Evolutionary conservation across 2,329 filamentous ascomycete species (phyloP).

Genomic region (Canariomyces notabilis): DNA sequence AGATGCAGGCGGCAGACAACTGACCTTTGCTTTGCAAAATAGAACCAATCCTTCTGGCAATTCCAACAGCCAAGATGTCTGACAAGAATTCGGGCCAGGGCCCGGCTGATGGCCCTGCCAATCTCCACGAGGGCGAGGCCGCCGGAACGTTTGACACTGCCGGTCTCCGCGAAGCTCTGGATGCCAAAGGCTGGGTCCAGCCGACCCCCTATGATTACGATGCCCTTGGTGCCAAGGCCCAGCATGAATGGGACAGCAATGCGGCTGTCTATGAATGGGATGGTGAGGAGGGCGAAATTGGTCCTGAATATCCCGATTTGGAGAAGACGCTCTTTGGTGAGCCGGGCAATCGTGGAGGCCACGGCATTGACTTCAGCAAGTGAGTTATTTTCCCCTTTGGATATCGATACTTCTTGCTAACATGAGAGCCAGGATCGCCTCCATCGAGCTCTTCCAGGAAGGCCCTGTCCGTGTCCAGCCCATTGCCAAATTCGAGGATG

Average conservation of each 20-base stretch:
- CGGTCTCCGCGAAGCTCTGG: slow-evolving; percentile 26
- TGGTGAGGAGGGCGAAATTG: slow-evolving; percentile 82
- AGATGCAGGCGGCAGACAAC: too few species aligned
- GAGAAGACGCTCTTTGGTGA: slow-evolving; percentile 71
- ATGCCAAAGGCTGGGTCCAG: slow-evolving; percentile 40
- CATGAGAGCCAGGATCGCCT: slow-evolving; percentile 41
- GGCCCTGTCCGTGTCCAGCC: slow-evolving; percentile 48
- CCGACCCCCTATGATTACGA: slow-evolving; percentile 47
- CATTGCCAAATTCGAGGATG: slow-evolving; percentile 60
- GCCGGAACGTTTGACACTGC: slow-evolving; percentile 13
- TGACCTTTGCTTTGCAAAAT: neutral
- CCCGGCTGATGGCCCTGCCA: neutral
- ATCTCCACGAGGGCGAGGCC: neutral
- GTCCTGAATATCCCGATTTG: slow-evolving; percentile 62
- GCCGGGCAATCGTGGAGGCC: slow-evolving; percentile 44
- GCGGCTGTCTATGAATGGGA: slow-evolving; percentile 76
- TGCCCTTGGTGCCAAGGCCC: slow-evolving; percentile 22
- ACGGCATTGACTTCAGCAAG: slow-evolving; percentile 60
- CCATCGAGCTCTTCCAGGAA: slow-evolving; percentile 54
- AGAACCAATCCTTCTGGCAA: slow-evolving; percentile 4
- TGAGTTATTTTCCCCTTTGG: slow-evolving; percentile 35
- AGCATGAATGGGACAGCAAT: slow-evolving; percentile 44
- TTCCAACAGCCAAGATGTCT: too few species aligned
- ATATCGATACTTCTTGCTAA: slow-evolving; percentile 24
- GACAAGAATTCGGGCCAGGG: slow-evolving; percentile 7